Conservation (phyloP, 495 filamentous ascomycete genomes). For the Podospora pseudopauciseta region DNA sequence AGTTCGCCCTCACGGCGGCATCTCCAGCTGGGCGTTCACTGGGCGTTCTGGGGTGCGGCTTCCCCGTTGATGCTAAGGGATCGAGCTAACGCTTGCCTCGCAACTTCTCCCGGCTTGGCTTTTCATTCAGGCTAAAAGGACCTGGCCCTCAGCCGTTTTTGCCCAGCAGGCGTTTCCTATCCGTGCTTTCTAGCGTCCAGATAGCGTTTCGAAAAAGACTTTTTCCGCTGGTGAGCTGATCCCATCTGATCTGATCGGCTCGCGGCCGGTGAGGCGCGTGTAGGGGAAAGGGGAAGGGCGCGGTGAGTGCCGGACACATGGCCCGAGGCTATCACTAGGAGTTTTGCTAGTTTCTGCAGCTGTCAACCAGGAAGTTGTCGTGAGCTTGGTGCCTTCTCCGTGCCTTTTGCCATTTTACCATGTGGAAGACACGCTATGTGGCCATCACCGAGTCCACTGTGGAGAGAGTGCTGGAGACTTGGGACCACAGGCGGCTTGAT, state of each 20-base stretch:
- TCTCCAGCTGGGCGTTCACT: not conserved
- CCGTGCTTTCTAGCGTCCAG: not conserved
- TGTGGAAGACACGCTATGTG: not conserved
- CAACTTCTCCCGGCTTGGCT: conserved; percentile 30
- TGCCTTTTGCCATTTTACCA: not conserved
- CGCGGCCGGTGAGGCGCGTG: not conserved
- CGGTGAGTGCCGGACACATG: not conserved
- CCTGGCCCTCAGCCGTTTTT: conserved; percentile 2
- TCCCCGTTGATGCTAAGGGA: not conserved
- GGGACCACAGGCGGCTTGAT: not conserved
- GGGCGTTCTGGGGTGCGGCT: not conserved
- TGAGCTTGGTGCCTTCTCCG: not conserved
- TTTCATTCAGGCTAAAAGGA: conserved; percentile 25
- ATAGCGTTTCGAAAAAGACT: not conserved
- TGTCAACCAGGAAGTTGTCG: not conserved
- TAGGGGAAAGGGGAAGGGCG: not conserved
- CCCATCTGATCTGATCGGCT: not conserved
- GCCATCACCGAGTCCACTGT: not conserved
- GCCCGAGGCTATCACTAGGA: not conserved
- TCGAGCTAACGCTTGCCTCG: not conserved
- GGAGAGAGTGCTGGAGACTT: not conserved
- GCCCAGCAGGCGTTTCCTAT: not conserved
- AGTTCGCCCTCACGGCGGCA: not conserved
- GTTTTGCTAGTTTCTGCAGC: not conserved
- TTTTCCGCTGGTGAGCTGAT: conserved; percentile 7